Percentiles rank a stretch among this genome's conserved stretches.
phyloP scores from a whole-genome alignment of 768 basidiomycete species.

The Calocybe cyanea region DNA sequence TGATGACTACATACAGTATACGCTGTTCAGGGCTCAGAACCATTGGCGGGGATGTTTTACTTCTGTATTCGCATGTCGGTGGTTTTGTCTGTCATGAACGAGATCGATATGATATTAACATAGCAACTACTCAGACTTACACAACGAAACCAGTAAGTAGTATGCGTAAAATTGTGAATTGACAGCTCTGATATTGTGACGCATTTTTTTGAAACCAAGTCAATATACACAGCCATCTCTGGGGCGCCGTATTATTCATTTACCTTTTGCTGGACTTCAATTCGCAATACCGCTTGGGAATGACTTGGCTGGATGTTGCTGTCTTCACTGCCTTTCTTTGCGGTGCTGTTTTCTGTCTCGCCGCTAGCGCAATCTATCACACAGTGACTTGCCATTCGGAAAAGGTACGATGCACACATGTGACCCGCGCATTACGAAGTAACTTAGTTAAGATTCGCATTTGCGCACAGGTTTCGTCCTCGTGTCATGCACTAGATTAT shows the following conservation, averaged over 20 bases:
- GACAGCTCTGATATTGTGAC: slow-evolving; percentile 11
- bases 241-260: slow-evolving; percentile 61
- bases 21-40: slow-evolving; percentile 51
- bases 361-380: slow-evolving; percentile 71
- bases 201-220: slow-evolving; percentile 37
- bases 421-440: not conserved
- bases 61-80: slow-evolving; percentile 68
- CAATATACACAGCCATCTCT: slow-evolving; percentile 83
- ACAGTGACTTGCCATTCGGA: slow-evolving; percentile 70
- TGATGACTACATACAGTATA: slow-evolving; percentile 11
- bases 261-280: slow-evolving; percentile 53
- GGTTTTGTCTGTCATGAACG: slow-evolving; percentile 12
- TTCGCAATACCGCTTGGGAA: slow-evolving; percentile 46
- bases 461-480: slow-evolving; percentile 46
- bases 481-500: slow-evolving; percentile 70
- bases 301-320: slow-evolving; percentile 58
- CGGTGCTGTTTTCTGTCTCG: slow-evolving; percentile 72
- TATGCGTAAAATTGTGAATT: not conserved
- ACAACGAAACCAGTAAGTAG: slow-evolving; percentile 67
- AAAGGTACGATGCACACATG: slow-evolving; percentile 39
- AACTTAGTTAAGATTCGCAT: slow-evolving; percentile 4
- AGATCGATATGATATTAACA: slow-evolving; percentile 14
- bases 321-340: slow-evolving; percentile 63
- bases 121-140: slow-evolving; percentile 47
- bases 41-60: slow-evolving; percentile 58